Evolutionary conservation across 2,329 filamentous ascomycete genomes (phyloP).

Genomic region (Nectriaceae sp.): DNA sequence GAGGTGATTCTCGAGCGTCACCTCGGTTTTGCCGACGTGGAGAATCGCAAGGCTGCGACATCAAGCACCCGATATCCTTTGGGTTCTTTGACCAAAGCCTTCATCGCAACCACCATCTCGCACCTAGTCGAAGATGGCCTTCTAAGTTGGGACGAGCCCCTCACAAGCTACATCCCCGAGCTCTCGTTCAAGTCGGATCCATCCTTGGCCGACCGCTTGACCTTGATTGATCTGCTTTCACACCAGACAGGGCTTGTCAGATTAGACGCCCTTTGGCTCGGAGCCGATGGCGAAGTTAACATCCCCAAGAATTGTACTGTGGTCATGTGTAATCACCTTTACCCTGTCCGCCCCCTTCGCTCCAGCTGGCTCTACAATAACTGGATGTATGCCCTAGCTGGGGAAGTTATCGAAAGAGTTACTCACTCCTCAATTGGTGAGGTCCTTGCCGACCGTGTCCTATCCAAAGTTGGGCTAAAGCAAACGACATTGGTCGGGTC

Average conservation of each 20-base stretch:
- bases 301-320: constrained; percentile 1
- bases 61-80: constrained; percentile 5
- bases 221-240: constrained; percentile 4
- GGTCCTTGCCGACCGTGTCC: no score
- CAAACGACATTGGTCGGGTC: no score
- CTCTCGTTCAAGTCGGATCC: not conserved
- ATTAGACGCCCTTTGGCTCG: not conserved
- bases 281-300: constrained; percentile 7
- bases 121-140: constrained; percentile 1
- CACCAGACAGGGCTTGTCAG: constrained; percentile 3
- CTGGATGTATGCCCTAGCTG: constrained; percentile 4
- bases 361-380: constrained; percentile 4
- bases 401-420: not conserved
- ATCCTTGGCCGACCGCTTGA: not conserved
- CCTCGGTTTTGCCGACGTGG: not conserved
- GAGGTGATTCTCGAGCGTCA: not conserved
- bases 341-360: not conserved
- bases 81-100: constrained; percentile 5
- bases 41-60: not conserved
- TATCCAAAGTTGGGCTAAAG: no score
- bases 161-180: not conserved
- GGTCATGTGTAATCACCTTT: not conserved
- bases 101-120: constrained; percentile 2
- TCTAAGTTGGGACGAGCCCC: not conserved
- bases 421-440: no score